These are phyloP conservation scores for Acer negundo DNA, from an alignment of 345 rosid genomes.

Conservation along the genomic window DNA sequence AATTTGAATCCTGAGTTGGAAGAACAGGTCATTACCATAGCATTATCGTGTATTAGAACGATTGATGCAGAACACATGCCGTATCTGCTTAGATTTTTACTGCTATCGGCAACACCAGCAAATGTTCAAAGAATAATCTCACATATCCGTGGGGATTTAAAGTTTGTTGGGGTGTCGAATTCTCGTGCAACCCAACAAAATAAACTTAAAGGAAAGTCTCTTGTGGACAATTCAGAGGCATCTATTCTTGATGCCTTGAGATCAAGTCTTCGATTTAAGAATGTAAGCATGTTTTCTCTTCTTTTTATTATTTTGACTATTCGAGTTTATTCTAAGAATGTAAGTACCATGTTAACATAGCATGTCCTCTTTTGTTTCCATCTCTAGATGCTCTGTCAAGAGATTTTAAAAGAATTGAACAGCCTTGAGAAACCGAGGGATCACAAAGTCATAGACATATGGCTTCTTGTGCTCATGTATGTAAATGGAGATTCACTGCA, in stretches of 20 bases:
- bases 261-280: conserved; percentile 80
- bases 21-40: conserved; percentile 76
- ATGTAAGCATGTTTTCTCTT: conserved; percentile 39
- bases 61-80: conserved; percentile 75
- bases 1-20: conserved; percentile 66
- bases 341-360: conserved; percentile 11
- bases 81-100: conserved; percentile 66
- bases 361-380: conserved; percentile 13
- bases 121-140: conserved; percentile 73
- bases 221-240: conserved; percentile 51
- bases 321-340: conserved; percentile 7
- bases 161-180: conserved; percentile 57
- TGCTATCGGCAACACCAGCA: conserved; percentile 71
- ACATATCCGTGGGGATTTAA: conserved; percentile 67
- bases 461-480: conserved; percentile 73
- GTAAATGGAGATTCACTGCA: conserved; percentile 61
- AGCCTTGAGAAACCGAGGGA: conserved; percentile 67
- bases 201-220: conserved; percentile 68
- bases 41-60: conserved; percentile 75
- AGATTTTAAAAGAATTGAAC: conserved; percentile 69
- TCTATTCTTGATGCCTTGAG: conserved; percentile 74
- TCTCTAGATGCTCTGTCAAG: conserved; percentile 71
- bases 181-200: conserved; percentile 37
- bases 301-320: too few species aligned
- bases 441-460: conserved; percentile 75